Percentiles rank a stretch among this genome's conserved stretches.
These are phyloP conservation scores for Aphanomyces stellatus DNA, from an alignment of 352 stramenopile species.

Conservation along the genomic window DNA sequence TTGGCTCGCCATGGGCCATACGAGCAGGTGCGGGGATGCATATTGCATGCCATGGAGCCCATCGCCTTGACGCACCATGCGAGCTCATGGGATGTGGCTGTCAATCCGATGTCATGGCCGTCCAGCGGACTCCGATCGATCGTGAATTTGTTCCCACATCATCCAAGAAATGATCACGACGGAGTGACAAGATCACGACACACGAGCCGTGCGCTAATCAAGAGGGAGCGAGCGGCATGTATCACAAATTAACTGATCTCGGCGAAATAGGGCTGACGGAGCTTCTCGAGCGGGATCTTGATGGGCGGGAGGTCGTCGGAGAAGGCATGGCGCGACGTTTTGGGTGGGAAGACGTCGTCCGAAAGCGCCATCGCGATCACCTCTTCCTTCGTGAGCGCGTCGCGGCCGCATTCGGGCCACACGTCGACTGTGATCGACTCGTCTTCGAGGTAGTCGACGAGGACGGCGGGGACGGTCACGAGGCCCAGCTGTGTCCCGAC, in stretches of 20 bases:
- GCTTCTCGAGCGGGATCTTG: slow-evolving; percentile 54
- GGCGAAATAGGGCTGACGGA: slow-evolving; percentile 30
- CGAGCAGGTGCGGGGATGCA: no score
- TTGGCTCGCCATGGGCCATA: no score
- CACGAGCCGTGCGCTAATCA: no score
- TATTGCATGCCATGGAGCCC: no score
- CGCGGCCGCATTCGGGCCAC: slow-evolving; percentile 74
- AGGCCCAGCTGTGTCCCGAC: slow-evolving; percentile 66
- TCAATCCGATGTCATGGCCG: no score
- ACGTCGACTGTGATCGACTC: slow-evolving; percentile 79
- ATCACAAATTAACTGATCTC: background rate
- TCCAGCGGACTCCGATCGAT: no score
- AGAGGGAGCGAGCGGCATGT: no score
- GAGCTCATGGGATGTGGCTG: no score
- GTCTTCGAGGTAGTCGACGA: slow-evolving; percentile 78
- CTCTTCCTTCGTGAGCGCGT: slow-evolving; percentile 72
- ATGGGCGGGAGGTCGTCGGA: slow-evolving; percentile 78
- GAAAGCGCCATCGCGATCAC: slow-evolving; percentile 81
- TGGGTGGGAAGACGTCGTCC: slow-evolving; percentile 71
- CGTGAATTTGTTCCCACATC: no score
- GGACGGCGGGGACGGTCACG: slow-evolving; percentile 54
- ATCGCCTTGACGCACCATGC: no score
- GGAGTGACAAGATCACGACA: no score
- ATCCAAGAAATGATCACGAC: background rate
- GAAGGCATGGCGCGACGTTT: slow-evolving; percentile 80